phyloP scores from a whole-genome alignment of 2,329 filamentous ascomycete species.

The Stemphylium lycopersici region DNA sequence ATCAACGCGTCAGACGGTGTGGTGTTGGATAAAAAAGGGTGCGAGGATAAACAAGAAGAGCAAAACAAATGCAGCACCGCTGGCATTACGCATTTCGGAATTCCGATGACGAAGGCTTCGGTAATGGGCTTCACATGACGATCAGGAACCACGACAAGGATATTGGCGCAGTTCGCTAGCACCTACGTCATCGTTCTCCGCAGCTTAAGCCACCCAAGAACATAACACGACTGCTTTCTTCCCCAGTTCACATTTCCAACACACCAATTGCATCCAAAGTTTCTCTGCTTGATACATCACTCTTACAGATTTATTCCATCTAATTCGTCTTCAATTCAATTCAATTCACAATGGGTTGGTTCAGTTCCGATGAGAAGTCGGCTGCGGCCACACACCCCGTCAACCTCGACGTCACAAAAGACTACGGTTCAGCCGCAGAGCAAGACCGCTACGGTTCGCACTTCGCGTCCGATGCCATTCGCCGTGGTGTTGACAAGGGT shows the following conservation, averaged over 20 bases:
- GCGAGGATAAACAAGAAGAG: too few relatives aligned
- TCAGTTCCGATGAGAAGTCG: constrained; percentile 34
- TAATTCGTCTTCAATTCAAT: constrained; percentile 5
- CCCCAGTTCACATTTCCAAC: background rate
- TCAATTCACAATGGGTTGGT: constrained; percentile 32
- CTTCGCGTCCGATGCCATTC: constrained; percentile 30
- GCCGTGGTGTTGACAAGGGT: constrained; percentile 28
- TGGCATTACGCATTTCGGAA: background rate
- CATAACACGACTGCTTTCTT: constrained; percentile 8
- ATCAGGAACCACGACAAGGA: constrained; percentile 15
- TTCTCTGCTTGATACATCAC: background rate
- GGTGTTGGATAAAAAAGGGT: too few relatives aligned
- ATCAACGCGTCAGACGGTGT: too few relatives aligned
- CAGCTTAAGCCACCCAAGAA: constrained; percentile 4
- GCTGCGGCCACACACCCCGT: constrained; percentile 21
- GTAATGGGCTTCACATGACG: constrained; percentile 2
- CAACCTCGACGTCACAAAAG: constrained; percentile 32
- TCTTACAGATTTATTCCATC: background rate
- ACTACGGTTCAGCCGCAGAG: constrained; percentile 39
- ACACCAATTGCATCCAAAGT: constrained; percentile 1
- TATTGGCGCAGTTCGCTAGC: constrained; percentile 8
- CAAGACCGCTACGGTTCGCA: constrained; percentile 42
- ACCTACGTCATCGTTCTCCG: constrained; percentile 14
- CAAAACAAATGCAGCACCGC: too few relatives aligned
- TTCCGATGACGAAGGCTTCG: background rate